Evolutionary conservation across 306 rosid genomes (phyloP).

Genomic region (Rosa lucieae): DNA sequence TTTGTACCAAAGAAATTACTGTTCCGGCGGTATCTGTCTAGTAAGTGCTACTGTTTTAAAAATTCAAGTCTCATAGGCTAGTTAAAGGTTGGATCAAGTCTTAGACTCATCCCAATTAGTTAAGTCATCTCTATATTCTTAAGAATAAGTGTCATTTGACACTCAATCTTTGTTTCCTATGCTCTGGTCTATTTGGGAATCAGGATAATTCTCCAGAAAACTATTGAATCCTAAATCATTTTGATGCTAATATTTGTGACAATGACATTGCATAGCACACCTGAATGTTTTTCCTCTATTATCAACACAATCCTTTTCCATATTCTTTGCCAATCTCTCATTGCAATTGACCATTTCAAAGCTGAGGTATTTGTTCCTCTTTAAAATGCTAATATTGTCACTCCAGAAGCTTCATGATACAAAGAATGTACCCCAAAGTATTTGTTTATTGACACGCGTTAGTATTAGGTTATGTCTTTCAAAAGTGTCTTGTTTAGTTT

Average conservation of each 20-base stretch:
- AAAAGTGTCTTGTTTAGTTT: conserved; percentile 13
- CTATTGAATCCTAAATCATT: neutral
- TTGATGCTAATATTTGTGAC: neutral
- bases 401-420: neutral
- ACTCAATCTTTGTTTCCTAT: neutral
- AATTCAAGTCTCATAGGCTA: neutral
- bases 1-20: neutral
- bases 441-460: neutral
- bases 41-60: neutral
- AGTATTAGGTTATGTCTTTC: neutral
- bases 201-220: neutral
- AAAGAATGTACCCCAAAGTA: neutral
- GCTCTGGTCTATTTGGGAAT: neutral
- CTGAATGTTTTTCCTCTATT: neutral
- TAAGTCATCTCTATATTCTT: neutral
- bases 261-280: neutral
- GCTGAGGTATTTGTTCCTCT: neutral
- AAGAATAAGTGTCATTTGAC: neutral
- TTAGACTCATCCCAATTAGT: neutral
- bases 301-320: neutral
- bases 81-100: neutral
- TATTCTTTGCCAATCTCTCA: neutral
- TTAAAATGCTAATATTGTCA: neutral
- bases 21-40: neutral
- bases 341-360: neutral